These are phyloP conservation scores for Houttuynia cordata DNA, from an alignment of 164 flowering plant genomes.

Conservation along the genomic window DNA sequence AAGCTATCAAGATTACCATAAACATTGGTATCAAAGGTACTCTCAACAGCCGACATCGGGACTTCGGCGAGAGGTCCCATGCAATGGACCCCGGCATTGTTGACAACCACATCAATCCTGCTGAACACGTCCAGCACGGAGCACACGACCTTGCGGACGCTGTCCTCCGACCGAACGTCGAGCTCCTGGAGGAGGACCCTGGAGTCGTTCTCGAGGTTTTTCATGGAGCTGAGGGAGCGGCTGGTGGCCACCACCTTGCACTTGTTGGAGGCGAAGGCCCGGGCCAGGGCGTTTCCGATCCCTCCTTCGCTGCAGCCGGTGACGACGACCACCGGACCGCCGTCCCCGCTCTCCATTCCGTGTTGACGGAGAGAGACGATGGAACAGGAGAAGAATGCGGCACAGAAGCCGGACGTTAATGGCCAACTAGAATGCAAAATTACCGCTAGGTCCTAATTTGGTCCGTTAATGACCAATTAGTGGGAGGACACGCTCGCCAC, in stretches of 20 bases:
- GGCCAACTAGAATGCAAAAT: too few relatives aligned
- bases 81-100: constrained; percentile 88
- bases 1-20: neutral
- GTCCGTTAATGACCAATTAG: too few relatives aligned
- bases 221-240: constrained; percentile 45
- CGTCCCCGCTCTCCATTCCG: neutral
- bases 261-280: constrained; percentile 47
- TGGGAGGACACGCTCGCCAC: too few relatives aligned
- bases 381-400: too few relatives aligned
- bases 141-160: constrained; percentile 31
- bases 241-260: constrained; percentile 78
- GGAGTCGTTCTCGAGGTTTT: constrained; percentile 37
- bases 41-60: too few relatives aligned
- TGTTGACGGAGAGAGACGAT: too few relatives aligned
- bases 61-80: constrained; percentile 38
- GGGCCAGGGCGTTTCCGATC: constrained; percentile 74
- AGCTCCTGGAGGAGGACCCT: constrained; percentile 51
- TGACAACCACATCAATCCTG: constrained; percentile 65
- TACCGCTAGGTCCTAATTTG: too few relatives aligned
- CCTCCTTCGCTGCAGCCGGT: constrained; percentile 87
- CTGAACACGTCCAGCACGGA: constrained; percentile 46
- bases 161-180: constrained; percentile 65
- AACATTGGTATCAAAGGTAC: too few relatives aligned
- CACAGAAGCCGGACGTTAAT: too few relatives aligned
- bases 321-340: constrained; percentile 49